Conservation (phyloP, 164 flowering plant species). For the Stephania japonica region DNA sequence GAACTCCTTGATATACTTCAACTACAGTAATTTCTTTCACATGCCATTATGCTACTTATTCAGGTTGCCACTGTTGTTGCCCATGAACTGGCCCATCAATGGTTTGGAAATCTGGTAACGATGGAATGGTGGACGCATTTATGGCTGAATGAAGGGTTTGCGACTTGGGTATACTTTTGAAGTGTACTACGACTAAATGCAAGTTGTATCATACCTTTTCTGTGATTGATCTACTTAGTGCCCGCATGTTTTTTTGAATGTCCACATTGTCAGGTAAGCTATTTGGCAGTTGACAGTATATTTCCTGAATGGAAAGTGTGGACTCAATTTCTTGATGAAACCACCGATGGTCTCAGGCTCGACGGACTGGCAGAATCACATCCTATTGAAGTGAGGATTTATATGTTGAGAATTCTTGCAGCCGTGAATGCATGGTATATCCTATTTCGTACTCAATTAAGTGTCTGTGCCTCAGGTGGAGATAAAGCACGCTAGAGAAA, state of each 20-base stretch:
- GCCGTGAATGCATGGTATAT: background rate
- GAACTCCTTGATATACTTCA: background rate
- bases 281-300: conserved; percentile 78
- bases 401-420: background rate
- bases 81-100: conserved; percentile 97
- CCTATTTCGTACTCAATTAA: background rate
- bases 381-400: conserved; percentile 72
- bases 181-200: background rate
- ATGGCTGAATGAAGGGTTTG: conserved; percentile 99
- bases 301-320: conserved; percentile 98
- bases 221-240: background rate
- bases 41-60: conserved; percentile 11
- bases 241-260: conserved; percentile 1
- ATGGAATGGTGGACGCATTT: conserved; percentile 99
- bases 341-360: conserved; percentile 73
- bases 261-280: conserved; percentile 60
- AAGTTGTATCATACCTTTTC: background rate
- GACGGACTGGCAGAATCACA: conserved; percentile 95
- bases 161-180: conserved; percentile 75
- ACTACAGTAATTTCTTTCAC: background rate
- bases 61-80: conserved; percentile 93
- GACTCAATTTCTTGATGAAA: conserved; percentile 93
- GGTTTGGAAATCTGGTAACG: conserved; percentile 99
- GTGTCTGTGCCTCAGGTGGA: conserved; percentile 56
- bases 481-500: conserved; percentile 73